A percentile compares a stretch with the other conserved stretches of the same genome.
phyloP scores from a whole-genome alignment of 805 yeast genomes.

The Isabelozyma pseudorhagii region DNA sequence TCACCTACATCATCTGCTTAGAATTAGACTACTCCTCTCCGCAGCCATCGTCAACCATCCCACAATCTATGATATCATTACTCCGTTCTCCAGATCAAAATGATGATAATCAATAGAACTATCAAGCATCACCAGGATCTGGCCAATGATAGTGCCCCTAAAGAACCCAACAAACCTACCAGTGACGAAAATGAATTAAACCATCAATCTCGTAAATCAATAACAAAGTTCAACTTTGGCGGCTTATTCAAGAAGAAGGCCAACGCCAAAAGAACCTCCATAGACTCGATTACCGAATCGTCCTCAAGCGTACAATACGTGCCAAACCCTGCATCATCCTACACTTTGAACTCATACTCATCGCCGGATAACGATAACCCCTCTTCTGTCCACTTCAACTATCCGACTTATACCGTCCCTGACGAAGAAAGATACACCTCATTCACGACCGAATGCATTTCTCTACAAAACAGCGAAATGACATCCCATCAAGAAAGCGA shows the following conservation, averaged over 20 bases:
- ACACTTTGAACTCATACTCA: not conserved
- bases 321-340: not conserved
- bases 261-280: constrained; percentile 5
- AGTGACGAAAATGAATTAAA: not conserved
- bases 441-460: constrained; percentile 34
- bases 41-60: not conserved
- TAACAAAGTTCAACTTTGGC: constrained; percentile 1
- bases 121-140: not conserved
- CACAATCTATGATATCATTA: not conserved
- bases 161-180: not conserved
- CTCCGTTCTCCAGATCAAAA: not conserved
- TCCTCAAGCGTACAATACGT: not conserved
- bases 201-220: not conserved
- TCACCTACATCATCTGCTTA: not conserved
- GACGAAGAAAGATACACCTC: constrained; percentile 21
- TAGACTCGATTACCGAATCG: not conserved
- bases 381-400: not conserved
- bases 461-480: constrained; percentile 38
- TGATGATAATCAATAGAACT: not conserved
- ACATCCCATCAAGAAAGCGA: constrained; percentile 17
- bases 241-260: constrained; percentile 14
- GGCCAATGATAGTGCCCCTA: not conserved
- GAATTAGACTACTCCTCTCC: not conserved
- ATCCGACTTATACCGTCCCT: not conserved
- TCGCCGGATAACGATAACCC: not conserved